These are phyloP conservation scores for Fusarium pseudograminearum DNA, from an alignment of 2,329 filamentous ascomycete genomes.

Conservation along the genomic window DNA sequence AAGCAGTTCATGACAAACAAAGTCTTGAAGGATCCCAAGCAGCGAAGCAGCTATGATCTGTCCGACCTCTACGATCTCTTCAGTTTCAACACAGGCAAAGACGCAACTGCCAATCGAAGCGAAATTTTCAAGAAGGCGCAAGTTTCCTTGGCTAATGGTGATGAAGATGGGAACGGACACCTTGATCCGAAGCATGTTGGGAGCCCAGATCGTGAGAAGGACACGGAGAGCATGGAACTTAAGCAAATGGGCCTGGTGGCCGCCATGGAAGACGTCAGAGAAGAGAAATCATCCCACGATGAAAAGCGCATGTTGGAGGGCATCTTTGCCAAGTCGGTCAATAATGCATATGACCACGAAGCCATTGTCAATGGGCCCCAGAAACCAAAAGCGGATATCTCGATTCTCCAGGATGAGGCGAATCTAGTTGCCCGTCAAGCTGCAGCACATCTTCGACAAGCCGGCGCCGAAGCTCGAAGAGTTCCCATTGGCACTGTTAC, in stretches of 20 bases:
- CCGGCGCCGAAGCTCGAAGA: conserved; percentile 76
- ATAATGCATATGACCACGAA: conserved; percentile 94
- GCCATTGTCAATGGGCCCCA: conserved; percentile 84
- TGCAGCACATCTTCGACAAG: conserved; percentile 78
- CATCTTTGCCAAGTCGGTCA: conserved; percentile 88
- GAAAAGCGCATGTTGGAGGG: conserved; percentile 87
- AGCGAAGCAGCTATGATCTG: conserved; percentile 89
- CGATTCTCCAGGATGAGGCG: conserved; percentile 85
- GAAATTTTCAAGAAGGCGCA: conserved; percentile 90
- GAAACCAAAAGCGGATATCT: conserved; percentile 78
- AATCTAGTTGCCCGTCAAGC: conserved; percentile 82
- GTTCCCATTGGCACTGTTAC: conserved; percentile 88
- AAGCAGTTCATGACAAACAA: conserved; percentile 99
- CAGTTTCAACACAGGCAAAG: conserved; percentile 69
- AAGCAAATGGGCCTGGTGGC: conserved; percentile 70
- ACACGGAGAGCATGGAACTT: conserved; percentile 55
- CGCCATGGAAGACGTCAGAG: conserved; percentile 72
- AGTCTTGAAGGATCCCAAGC: conserved; percentile 92
- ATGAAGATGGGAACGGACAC: conserved; percentile 1
- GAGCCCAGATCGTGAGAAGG: conserved; percentile 15
- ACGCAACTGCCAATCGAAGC: conserved; percentile 77
- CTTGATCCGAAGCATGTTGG: conserved; percentile 23
- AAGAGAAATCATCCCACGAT: conserved; percentile 63
- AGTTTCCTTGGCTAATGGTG: conserved; percentile 58
- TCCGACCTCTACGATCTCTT: conserved; percentile 94